Base-by-base conservation (phyloP, 2,329 filamentous ascomycete species). In the Penicillium sp. region DNA sequence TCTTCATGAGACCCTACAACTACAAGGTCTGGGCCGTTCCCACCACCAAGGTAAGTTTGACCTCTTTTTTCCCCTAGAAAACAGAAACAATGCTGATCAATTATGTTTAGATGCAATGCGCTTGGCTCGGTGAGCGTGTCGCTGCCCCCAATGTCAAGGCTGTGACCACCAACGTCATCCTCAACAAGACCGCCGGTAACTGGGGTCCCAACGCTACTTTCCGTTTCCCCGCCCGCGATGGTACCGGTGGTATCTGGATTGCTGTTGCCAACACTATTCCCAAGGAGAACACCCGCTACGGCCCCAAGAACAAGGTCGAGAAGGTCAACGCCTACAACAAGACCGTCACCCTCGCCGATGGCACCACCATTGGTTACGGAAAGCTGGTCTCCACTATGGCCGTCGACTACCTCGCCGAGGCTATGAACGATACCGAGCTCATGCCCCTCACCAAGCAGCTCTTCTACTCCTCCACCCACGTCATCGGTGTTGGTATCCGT, bases 1-100 rank as follows among this genome's bases (percentile, higher is more conserved):
- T 91, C 63, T 98, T 98, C 81, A 98, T 98, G 93, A 81, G 93
- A 64, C 93, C 93, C 48, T 98, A 98, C 81, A 98, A 98, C 82
- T 98, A 85, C 84, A 98, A 98, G 78, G 93, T 98, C 69, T 98
- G 93, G 93, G 93, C 93, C 56, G 91, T 97, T 63, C 93, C 93
- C 52, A 96, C 91, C 49, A 95, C 86, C 61, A 95, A 95, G 83
- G 88, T 94, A 79, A 64, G 78, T 35, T 21, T 40, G 15, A 15
- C 6, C 17, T 13, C 4, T 15, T 38, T 38, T 43, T 19, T 1
- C 5, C 17, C 6, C 4, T 2, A 3, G 9, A 5, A 22, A 3
- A 17, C 10, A 5, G 26, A 28, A 24, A n/a, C 9, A 12, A 46
- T 37, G 17, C 54, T 63, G 31, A 55, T 35, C 33, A 13, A 21